A percentile compares a stretch with the other conserved stretches of the same genome.
These are phyloP conservation scores for Penicillium palitans DNA, from an alignment of 2,329 filamentous ascomycete genomes.

Conservation along the genomic window DNA sequence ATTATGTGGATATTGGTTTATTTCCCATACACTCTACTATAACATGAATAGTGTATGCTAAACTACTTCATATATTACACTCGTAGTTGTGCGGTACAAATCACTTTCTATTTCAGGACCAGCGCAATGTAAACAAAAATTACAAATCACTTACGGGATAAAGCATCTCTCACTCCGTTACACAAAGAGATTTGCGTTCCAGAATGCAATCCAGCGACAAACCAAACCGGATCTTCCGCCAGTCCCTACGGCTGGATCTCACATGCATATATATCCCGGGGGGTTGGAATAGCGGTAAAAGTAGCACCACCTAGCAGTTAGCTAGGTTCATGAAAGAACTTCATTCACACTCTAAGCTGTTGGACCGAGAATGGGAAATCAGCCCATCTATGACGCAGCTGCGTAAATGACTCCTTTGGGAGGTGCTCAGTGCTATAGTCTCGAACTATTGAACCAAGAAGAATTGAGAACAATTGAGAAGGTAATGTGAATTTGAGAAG, in stretches of 20 bases:
- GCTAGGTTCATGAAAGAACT: background rate
- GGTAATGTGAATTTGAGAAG: background rate
- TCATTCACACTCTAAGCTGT: background rate
- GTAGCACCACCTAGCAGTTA: constrained; percentile 13
- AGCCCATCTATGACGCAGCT: background rate
- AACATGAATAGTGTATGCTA: too few relatives aligned
- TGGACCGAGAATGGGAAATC: background rate
- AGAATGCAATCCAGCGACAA: constrained; percentile 3
- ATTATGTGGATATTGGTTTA: background rate
- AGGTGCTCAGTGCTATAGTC: background rate
- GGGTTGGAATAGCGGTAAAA: background rate
- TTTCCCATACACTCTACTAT: background rate
- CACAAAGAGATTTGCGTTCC: background rate
- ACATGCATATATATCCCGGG: constrained; percentile 6
- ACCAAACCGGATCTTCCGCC: constrained; percentile 11
- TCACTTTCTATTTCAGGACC: background rate
- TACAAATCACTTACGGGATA: background rate
- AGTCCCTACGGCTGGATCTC: constrained; percentile 8
- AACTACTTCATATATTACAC: background rate
- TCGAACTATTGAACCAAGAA: background rate
- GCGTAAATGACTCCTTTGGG: background rate
- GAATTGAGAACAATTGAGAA: background rate
- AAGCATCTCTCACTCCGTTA: background rate
- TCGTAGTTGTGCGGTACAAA: background rate
- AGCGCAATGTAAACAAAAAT: background rate